A percentile compares a stretch with the other conserved stretches of the same genome.
Conservation (phyloP, 108 stramenopile species). For the Skeletonema menzelii region DNA sequence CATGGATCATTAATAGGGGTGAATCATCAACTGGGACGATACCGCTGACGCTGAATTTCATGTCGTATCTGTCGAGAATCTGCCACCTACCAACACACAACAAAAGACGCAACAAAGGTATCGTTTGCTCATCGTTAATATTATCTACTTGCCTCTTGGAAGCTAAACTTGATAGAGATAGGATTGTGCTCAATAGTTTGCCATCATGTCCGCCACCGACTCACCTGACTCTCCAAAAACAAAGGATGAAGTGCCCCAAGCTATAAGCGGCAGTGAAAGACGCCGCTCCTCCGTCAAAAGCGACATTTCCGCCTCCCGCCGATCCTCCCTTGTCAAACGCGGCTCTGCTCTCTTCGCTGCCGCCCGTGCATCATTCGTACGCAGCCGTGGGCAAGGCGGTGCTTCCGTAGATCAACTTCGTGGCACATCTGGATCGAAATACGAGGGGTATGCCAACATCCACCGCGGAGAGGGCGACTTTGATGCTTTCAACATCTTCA, state of each 20-base stretch:
- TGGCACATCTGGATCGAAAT: slow-evolving; percentile 75
- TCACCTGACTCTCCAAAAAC: not conserved
- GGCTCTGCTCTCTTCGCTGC: slow-evolving; percentile 32
- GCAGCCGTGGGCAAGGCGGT: slow-evolving; percentile 64
- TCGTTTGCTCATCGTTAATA: too few relatives aligned
- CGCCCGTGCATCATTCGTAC: slow-evolving; percentile 39
- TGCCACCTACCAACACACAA: too few relatives aligned
- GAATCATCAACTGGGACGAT: too few relatives aligned
- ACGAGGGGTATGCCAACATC: slow-evolving; percentile 74
- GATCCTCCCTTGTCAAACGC: not conserved
- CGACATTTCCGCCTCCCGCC: not conserved
- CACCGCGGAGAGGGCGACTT: slow-evolving; percentile 50
- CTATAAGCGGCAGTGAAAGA: not conserved
- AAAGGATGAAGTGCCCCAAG: slow-evolving; percentile 1
- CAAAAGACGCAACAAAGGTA: too few relatives aligned
- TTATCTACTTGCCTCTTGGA: too few relatives aligned
- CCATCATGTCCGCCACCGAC: not conserved
- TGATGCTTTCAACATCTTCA: slow-evolving; percentile 14
- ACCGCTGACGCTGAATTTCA: too few relatives aligned
- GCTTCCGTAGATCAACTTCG: slow-evolving; percentile 71
- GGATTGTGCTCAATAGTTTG: not conserved
- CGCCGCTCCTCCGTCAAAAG: not conserved
- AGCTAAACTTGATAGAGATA: too few relatives aligned
- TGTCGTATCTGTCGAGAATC: too few relatives aligned
- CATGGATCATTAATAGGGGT: too few relatives aligned